Evolutionary conservation across 441 rosid species (phyloP).

Genomic region (Syzygium malaccense): DNA sequence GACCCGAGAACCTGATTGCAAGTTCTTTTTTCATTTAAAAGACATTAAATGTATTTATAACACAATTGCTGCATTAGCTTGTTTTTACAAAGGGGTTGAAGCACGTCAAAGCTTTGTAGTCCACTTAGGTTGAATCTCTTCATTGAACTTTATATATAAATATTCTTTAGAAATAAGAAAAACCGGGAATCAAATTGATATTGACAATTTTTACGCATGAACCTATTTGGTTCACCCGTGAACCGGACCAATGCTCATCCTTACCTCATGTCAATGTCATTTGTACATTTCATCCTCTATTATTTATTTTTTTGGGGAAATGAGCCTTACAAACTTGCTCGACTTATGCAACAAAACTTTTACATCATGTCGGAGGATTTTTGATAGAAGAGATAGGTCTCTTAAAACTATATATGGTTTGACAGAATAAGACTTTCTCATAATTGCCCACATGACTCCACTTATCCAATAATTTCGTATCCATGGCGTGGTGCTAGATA

Average conservation of each 20-base stretch:
- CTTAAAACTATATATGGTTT: background rate
- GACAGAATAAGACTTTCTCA: background rate
- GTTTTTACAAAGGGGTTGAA: background rate
- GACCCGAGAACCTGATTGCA: background rate
- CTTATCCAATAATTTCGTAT: background rate
- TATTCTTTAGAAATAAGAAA: background rate
- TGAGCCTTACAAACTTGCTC: background rate
- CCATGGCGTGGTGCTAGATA: background rate
- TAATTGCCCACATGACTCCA: background rate
- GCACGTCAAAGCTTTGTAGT: background rate
- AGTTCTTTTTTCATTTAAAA: background rate
- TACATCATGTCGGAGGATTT: background rate
- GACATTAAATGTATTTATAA: background rate
- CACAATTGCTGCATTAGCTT: background rate
- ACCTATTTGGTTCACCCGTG: accelerated
- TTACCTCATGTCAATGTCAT: background rate
- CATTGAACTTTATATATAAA: background rate
- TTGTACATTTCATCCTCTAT: background rate
- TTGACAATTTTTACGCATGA: background rate
- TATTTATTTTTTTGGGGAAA: background rate
- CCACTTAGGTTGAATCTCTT: background rate
- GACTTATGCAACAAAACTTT: background rate
- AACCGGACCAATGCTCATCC: background rate
- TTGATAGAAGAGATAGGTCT: background rate
- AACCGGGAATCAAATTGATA: background rate